A percentile compares a stretch with the other conserved stretches of the same genome.
phyloP scores from a whole-genome alignment of 768 basidiomycete species.

The Cyclocybe cylindracea region DNA sequence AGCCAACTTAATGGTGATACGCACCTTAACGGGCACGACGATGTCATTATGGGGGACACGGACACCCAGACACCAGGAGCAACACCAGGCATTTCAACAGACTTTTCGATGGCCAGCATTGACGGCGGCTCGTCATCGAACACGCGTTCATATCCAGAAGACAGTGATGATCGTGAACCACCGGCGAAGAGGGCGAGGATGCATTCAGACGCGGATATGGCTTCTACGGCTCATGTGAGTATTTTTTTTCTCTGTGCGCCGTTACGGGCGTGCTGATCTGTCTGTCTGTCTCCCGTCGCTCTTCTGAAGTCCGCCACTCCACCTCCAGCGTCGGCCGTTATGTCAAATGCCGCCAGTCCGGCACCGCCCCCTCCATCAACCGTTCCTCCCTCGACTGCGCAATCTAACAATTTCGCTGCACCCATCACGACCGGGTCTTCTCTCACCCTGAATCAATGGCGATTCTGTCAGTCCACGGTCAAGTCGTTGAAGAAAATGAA shows the following conservation, averaged over 20 bases:
- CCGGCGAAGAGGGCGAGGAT: slow-evolving; percentile 82
- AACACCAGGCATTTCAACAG: slow-evolving; percentile 38
- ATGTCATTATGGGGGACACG: slow-evolving; percentile 42
- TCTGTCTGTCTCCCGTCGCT: slow-evolving; percentile 28
- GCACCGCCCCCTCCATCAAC: slow-evolving; percentile 26
- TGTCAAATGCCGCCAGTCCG: slow-evolving; percentile 36
- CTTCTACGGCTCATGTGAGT: slow-evolving; percentile 74
- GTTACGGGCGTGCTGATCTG: slow-evolving; percentile 54
- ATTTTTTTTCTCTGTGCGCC: slow-evolving; percentile 48
- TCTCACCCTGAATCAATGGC: slow-evolving; percentile 70
- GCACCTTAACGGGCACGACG: slow-evolving; percentile 25
- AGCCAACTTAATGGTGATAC: slow-evolving; percentile 31
- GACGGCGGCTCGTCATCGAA: slow-evolving; percentile 37
- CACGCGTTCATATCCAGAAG: slow-evolving; percentile 31
- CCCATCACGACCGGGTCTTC: slow-evolving; percentile 33
- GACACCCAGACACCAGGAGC: slow-evolving; percentile 39
- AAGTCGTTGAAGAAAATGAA: slow-evolving; percentile 85
- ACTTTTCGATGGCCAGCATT: slow-evolving; percentile 39
- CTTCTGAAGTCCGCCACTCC: slow-evolving; percentile 72
- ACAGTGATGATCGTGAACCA: slow-evolving; percentile 67
- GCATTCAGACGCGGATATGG: slow-evolving; percentile 75
- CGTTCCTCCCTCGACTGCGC: slow-evolving; percentile 17
- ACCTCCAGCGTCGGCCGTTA: slow-evolving; percentile 59
- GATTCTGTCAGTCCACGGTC: slow-evolving; percentile 76
- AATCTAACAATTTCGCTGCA: slow-evolving; percentile 17